phyloP scores from a whole-genome alignment of 108 stramenopile genomes.

The Mediolabrus comicus region DNA sequence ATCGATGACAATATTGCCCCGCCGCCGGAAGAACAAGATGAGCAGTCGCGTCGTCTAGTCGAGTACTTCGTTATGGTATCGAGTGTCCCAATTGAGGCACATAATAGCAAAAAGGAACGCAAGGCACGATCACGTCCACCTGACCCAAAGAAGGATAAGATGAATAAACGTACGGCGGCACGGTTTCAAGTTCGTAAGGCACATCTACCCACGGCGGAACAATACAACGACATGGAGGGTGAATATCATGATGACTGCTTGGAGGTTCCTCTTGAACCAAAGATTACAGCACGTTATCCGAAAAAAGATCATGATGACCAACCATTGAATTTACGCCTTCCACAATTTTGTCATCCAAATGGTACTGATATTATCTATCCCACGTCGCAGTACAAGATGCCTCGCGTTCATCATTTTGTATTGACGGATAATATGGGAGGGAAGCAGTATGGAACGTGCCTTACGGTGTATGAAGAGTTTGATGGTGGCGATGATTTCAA shows the following conservation, averaged over 20 bases:
- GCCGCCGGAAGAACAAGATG: neutral
- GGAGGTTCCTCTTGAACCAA: slow-evolving; percentile 41
- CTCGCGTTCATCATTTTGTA: slow-evolving; percentile 77
- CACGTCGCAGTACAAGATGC: slow-evolving; percentile 58
- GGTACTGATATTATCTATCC: slow-evolving; percentile 57
- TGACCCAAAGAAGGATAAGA: slow-evolving; percentile 21
- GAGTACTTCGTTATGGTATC: slow-evolving; percentile 87
- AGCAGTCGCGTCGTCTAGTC: slow-evolving; percentile 53
- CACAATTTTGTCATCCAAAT: slow-evolving; percentile 77
- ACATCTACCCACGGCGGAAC: slow-evolving; percentile 3
- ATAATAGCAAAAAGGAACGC: slow-evolving; percentile 8
- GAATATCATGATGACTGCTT: slow-evolving; percentile 17
- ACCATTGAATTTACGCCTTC: slow-evolving; percentile 70
- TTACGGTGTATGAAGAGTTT: slow-evolving; percentile 82
- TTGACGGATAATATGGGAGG: slow-evolving; percentile 75
- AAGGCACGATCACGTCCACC: slow-evolving; percentile 24
- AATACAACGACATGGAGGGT: neutral
- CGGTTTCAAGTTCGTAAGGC: slow-evolving; percentile 23
- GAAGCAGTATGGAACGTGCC: slow-evolving; percentile 76
- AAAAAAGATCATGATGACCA: slow-evolving; percentile 55
- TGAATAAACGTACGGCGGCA: slow-evolving; percentile 24
- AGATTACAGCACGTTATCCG: slow-evolving; percentile 77
- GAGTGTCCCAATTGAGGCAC: slow-evolving; percentile 37
- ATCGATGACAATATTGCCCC: neutral
- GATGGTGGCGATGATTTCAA: slow-evolving; percentile 18